Base-by-base conservation (phyloP, 352 stramenopile species). In the Pythium brachiatum region DNA sequence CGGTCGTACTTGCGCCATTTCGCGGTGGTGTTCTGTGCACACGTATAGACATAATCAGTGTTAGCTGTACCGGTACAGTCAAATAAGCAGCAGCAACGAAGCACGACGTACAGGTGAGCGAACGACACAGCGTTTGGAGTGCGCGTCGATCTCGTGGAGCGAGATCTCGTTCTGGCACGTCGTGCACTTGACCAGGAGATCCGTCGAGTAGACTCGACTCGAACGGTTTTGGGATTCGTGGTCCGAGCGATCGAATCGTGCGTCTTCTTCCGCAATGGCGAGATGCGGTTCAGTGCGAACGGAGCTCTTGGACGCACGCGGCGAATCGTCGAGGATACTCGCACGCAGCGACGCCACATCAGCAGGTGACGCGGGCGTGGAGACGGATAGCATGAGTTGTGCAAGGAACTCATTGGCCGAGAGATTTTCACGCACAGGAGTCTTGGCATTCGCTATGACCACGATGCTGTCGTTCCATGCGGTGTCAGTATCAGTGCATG, bases 1-100 rank as follows among this genome's bases (percentile, higher is more conserved):
- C 79, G 68, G 48, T 86, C 79, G 57, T 91, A 91, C 48, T 86
- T 84, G 50, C 66, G 74, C 83, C 83, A 93, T 41, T 27, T 50
- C 5, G 39, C 41, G 8, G 48, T 26, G n/a, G n/a, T 18, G 56
- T 65, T 39, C n/a, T 43, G 11, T 9, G 23, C 6, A 52, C 23
- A 26, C 26, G 6, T 11, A 21, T 7, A 27, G 32, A 29, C n/a
- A n/a, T 32, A 7, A 15, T 21, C 36, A 29, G 21, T 7, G 12
- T 53, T 21, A 48, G 31, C 36, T 27, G 32, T n/a, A 48, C 8
- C 32, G 13, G 20, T 8, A 20, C 3, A 50, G 13, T 27, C 12
- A 11, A 23, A 58, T 32, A 8, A 57, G 29, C 15, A 36, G 0
- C 21, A 7, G n/a, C 21, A 23, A 50, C 2, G 2, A 39, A 11